phyloP scores from a whole-genome alignment of 805 yeast genomes.

The Debaryomyces prosopidis region DNA sequence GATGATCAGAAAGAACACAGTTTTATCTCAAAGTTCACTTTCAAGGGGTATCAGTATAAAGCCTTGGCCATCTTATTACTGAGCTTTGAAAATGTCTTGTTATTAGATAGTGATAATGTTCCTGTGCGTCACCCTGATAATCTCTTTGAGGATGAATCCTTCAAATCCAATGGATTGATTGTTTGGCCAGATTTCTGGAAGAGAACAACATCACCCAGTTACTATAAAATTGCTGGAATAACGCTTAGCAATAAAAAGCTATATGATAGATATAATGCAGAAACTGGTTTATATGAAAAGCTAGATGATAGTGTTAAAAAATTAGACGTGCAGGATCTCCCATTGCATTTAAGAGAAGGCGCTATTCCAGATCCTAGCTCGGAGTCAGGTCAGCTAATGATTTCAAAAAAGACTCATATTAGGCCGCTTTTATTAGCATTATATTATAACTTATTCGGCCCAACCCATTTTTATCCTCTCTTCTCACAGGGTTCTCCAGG shows the following conservation, averaged over 20 bases:
- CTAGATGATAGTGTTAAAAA: not conserved
- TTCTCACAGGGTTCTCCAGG: constrained; percentile 54
- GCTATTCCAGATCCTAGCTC: constrained; percentile 32
- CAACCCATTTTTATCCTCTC: constrained; percentile 41
- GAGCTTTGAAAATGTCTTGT: constrained; percentile 67
- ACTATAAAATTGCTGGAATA: constrained; percentile 67
- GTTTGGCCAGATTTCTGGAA: constrained; percentile 92
- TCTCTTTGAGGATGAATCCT: constrained; percentile 59
- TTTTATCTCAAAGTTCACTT: constrained; percentile 31
- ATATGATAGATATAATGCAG: constrained; percentile 35
- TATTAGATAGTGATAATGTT: constrained; percentile 75
- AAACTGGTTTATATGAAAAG: constrained; percentile 19
- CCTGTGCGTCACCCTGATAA: constrained; percentile 66
- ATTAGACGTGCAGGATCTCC: constrained; percentile 14
- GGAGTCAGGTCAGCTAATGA: constrained; percentile 45
- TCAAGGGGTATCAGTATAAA: constrained; percentile 45
- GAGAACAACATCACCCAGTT: constrained; percentile 74
- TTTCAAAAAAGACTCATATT: constrained; percentile 38
- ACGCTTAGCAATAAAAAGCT: constrained; percentile 24
- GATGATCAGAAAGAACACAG: constrained; percentile 16
- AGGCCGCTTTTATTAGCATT: constrained; percentile 38
- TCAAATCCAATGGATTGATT: constrained; percentile 51
- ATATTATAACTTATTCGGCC: constrained; percentile 44
- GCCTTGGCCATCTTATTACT: constrained; percentile 40
- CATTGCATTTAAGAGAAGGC: constrained; percentile 34